Evolutionary conservation across 345 rosid genomes (phyloP).

Genomic region (Dipteronia sinensis): DNA sequence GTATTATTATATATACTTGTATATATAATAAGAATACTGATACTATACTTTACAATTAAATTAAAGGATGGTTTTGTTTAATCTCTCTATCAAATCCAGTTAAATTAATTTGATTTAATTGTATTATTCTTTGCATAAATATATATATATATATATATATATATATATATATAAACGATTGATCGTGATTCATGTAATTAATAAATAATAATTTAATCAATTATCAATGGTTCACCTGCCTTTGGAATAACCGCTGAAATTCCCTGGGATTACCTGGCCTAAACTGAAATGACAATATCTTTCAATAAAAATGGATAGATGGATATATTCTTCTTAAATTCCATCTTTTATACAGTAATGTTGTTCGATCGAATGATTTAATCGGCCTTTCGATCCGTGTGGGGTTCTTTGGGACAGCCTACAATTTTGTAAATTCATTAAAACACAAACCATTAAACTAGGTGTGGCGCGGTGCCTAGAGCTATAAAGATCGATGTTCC

Average conservation of each 20-base stretch:
- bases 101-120: too few species aligned
- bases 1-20: too few species aligned
- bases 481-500: not conserved
- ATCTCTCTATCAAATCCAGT: not conserved
- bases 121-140: too few species aligned
- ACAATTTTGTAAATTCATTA: too few species aligned
- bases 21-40: too few species aligned
- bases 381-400: conserved; percentile 1
- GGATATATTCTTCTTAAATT: conserved; percentile 23
- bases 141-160: too few species aligned
- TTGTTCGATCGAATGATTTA: not conserved
- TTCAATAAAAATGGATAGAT: not conserved
- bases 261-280: not conserved
- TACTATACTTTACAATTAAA: too few species aligned
- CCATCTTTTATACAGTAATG: not conserved
- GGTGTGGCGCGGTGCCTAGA: not conserved
- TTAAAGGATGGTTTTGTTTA: not conserved
- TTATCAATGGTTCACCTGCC: not conserved
- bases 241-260: conserved; percentile 2
- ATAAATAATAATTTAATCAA: not conserved
- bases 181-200: too few species aligned
- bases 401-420: conserved; percentile 1
- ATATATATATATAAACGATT: too few species aligned
- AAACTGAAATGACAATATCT: not conserved
- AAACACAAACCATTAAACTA: too few species aligned